Evolutionary conservation across 129 eudicot species (phyloP).

Genomic region (Rutidosis leptorrhynchoides): DNA sequence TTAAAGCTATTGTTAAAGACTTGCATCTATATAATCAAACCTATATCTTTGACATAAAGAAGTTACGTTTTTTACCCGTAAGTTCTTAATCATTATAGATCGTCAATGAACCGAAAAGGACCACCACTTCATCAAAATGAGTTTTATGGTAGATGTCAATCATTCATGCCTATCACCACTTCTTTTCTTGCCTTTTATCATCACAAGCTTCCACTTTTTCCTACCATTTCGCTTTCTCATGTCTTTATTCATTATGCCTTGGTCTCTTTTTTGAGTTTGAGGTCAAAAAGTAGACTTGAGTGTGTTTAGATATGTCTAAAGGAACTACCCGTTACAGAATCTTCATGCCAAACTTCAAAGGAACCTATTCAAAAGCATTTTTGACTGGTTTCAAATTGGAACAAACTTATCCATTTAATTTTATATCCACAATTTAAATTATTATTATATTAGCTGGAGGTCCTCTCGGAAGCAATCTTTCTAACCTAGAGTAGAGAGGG

Average conservation of each 20-base stretch:
- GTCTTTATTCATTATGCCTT: slow-evolving; percentile 37
- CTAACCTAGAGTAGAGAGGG: too few relatives aligned
- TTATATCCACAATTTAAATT: slow-evolving; percentile 4
- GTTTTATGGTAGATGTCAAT: slow-evolving; percentile 27
- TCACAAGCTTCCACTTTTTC: slow-evolving; percentile 43
- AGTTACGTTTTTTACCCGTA: slow-evolving; percentile 13
- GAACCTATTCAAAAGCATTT: slow-evolving; percentile 28
- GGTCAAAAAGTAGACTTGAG: slow-evolving; percentile 46
- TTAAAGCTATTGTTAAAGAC: not conserved
- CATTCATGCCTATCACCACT: slow-evolving; percentile 24
- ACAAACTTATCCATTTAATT: slow-evolving; percentile 25
- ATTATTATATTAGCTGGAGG: too few relatives aligned
- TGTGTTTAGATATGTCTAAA: slow-evolving; percentile 32
- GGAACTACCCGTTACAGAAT: slow-evolving; percentile 33
- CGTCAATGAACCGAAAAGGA: slow-evolving; percentile 16
- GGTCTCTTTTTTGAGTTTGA: slow-evolving; percentile 36
- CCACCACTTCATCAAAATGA: slow-evolving; percentile 29
- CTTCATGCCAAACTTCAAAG: slow-evolving; percentile 40
- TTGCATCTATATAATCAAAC: not conserved
- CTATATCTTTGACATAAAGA: not conserved
- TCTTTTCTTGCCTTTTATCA: slow-evolving; percentile 39
- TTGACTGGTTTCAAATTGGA: slow-evolving; percentile 31
- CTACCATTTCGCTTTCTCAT: slow-evolving; percentile 38
- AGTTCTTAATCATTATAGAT: not conserved
- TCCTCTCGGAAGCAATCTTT: too few relatives aligned